These are phyloP conservation scores for Zangia roseola DNA, from an alignment of 768 basidiomycete genomes.

Conservation along the genomic window DNA sequence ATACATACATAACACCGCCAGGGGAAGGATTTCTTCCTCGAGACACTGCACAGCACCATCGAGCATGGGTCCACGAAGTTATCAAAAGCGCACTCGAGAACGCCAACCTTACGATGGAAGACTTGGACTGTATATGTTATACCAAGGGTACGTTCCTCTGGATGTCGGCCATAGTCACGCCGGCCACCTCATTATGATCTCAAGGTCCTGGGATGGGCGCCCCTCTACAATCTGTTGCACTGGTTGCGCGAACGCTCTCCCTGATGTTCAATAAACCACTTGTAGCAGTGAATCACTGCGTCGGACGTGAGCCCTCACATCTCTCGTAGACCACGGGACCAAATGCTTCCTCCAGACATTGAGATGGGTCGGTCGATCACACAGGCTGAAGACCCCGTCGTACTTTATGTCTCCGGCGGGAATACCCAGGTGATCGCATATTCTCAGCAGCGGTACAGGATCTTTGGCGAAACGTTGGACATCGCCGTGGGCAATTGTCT, in stretches of 20 bases:
- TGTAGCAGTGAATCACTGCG: slow-evolving; percentile 98
- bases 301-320: slow-evolving; percentile 71
- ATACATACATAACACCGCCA: slow-evolving; percentile 98
- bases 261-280: slow-evolving; percentile 88
- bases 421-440: slow-evolving; percentile 99
- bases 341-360: slow-evolving; percentile 62
- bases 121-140: slow-evolving; percentile 93
- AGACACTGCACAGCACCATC: slow-evolving; percentile 94
- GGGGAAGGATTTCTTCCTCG: slow-evolving; percentile 96
- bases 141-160: slow-evolving; percentile 77
- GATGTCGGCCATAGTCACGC: not conserved
- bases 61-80: slow-evolving; percentile 85
- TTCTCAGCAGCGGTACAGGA: slow-evolving; percentile 94
- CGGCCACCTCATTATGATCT: not conserved
- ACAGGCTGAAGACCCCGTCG: slow-evolving; percentile 90
- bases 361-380: slow-evolving; percentile 98
- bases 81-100: slow-evolving; percentile 72
- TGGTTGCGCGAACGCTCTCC: slow-evolving; percentile 89
- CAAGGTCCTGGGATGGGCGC: slow-evolving; percentile 99
- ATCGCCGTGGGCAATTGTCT: slow-evolving; percentile 99
- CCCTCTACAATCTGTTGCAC: slow-evolving; percentile 89
- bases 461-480: slow-evolving; percentile 98
- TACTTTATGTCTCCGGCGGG: slow-evolving; percentile 97
- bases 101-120: slow-evolving; percentile 67
- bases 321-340: not conserved